phyloP scores from a whole-genome alignment of 139 green algal species.

The Tetradesmus obliquus region DNA sequence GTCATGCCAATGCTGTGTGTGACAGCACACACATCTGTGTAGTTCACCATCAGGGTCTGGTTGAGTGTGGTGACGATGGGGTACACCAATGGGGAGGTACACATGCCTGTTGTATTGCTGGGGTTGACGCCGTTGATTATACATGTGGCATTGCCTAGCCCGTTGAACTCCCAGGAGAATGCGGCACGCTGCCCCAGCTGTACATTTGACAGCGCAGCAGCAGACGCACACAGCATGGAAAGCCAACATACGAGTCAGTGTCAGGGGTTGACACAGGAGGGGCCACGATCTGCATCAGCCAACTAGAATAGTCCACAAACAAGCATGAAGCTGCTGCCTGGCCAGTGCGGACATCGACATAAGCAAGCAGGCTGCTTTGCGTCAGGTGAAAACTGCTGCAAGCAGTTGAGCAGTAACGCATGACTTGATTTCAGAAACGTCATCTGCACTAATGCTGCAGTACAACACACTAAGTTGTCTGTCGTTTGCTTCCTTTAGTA shows the following conservation, averaged over 20 bases:
- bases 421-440: no score
- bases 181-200: slow-evolving; percentile 21
- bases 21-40: slow-evolving; percentile 31
- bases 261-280: no score
- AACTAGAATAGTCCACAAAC: no score
- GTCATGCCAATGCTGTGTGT: neutral
- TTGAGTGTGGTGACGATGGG: slow-evolving; percentile 3
- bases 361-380: no score
- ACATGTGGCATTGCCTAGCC: slow-evolving; percentile 28
- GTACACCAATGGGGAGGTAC: slow-evolving; percentile 10
- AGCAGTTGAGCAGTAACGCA: no score
- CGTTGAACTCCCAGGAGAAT: slow-evolving; percentile 26
- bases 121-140: slow-evolving; percentile 14
- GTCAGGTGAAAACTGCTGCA: no score
- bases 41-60: slow-evolving; percentile 34
- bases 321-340: no score
- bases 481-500: no score
- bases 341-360: no score
- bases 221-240: neutral
- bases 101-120: slow-evolving; percentile 1
- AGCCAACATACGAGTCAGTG: neutral
- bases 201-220: neutral
- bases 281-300: no score
- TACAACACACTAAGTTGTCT: no score
- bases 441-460: no score